phyloP scores from a whole-genome alignment of 2,329 filamentous ascomycete genomes.

The Arthrobotrys megalospora region DNA sequence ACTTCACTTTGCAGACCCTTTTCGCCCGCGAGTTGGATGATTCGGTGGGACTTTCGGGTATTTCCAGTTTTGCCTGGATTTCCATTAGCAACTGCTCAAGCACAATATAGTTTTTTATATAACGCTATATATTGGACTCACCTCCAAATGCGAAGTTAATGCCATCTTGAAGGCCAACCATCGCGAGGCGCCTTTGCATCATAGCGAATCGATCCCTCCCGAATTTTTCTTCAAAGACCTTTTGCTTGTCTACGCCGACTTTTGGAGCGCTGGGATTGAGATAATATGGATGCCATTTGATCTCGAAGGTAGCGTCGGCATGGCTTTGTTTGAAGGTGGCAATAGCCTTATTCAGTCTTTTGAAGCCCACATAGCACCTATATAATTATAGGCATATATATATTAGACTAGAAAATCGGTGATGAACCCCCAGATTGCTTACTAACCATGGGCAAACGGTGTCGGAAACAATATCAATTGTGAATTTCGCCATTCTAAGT shows the following conservation, averaged over 20 bases:
- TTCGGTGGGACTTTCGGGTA: slow-evolving; percentile 83
- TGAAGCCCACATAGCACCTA: slow-evolving; percentile 81
- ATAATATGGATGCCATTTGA: slow-evolving; percentile 85
- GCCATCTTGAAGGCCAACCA: slow-evolving; percentile 76
- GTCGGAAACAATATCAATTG: slow-evolving; percentile 84
- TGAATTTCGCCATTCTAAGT: slow-evolving; percentile 78
- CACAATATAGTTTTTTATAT: slow-evolving; percentile 45
- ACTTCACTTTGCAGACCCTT: slow-evolving; percentile 74
- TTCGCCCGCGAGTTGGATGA: slow-evolving; percentile 78
- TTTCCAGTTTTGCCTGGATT: slow-evolving; percentile 73
- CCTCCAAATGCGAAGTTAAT: slow-evolving; percentile 82
- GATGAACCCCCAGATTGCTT: slow-evolving; percentile 7
- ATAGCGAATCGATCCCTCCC: slow-evolving; percentile 74
- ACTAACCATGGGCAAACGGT: slow-evolving; percentile 78
- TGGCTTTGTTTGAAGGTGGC: slow-evolving; percentile 75
- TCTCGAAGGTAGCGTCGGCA: slow-evolving; percentile 78
- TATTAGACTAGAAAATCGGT: neutral
- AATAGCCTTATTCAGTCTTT: slow-evolving; percentile 81
- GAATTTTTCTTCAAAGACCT: slow-evolving; percentile 76
- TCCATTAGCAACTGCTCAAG: slow-evolving; percentile 28
- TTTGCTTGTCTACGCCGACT: slow-evolving; percentile 71
- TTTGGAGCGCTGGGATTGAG: slow-evolving; percentile 78
- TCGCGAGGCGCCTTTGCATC: slow-evolving; percentile 74
- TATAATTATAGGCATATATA: neutral
- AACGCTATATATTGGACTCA: slow-evolving; percentile 33